Evolutionary conservation across 352 stramenopile species (phyloP).

Genomic region (Phytophthora constricta): DNA sequence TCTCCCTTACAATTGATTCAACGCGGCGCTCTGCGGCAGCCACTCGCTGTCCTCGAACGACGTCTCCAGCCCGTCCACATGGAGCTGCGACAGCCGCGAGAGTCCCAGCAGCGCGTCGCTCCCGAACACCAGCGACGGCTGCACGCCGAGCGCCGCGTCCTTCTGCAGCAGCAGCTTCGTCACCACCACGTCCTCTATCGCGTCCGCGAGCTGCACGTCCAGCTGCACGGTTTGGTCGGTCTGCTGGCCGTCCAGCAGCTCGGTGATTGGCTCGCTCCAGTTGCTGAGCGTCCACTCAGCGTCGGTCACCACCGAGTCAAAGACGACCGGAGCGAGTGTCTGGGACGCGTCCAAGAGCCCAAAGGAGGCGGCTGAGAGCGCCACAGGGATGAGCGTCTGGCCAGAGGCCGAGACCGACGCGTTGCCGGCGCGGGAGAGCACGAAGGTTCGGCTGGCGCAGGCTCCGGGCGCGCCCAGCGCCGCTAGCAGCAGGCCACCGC

Average conservation of each 20-base stretch:
- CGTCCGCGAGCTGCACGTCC: conserved; percentile 36
- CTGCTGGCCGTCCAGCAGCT: conserved; percentile 20
- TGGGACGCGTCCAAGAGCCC: conserved; percentile 17
- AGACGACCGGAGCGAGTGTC: conserved; percentile 12
- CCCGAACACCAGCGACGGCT: conserved; percentile 29
- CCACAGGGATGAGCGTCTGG: conserved; percentile 23
- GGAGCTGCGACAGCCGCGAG: conserved; percentile 35
- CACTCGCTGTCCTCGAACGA: conserved; percentile 44
- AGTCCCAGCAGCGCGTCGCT: conserved; percentile 32
- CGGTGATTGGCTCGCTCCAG: conserved; percentile 32
- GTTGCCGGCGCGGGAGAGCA: conserved; percentile 37
- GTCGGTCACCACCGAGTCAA: conserved; percentile 29
- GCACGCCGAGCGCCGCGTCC: conserved; percentile 24
- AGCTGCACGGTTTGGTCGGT: conserved; percentile 23
- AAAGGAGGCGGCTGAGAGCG: conserved; percentile 27
- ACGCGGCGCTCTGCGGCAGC: conserved; percentile 32
- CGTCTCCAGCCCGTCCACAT: conserved; percentile 50
- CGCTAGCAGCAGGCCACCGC: conserved; percentile 17
- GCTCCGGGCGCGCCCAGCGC: not conserved
- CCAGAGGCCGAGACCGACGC: conserved; percentile 8
- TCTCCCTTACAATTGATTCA: conserved; percentile 50
- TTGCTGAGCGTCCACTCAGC: conserved; percentile 41
- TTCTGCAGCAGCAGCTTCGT: conserved; percentile 26
- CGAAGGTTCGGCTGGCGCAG: conserved; percentile 24
- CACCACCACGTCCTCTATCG: conserved; percentile 15